Evolutionary conservation across 78 protist genomes (phyloP), one percentile per base, ranked within the genome.

Genomic region (Polysphondylium violaceum): DNA sequence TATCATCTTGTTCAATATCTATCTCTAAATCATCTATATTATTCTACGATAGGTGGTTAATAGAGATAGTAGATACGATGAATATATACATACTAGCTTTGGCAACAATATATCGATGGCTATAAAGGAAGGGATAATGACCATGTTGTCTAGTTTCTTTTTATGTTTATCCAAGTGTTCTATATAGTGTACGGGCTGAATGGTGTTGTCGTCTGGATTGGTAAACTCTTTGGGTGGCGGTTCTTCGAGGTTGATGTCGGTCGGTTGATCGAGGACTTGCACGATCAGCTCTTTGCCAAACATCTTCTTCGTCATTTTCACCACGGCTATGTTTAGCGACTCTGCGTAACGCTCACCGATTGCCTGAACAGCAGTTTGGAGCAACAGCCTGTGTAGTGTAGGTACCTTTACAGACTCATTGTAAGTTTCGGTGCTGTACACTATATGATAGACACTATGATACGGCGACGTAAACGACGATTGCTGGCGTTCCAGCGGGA

Each of bases 1-100:
- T 29, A 50, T 78, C 73, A 65, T 65, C 41, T 64, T 78, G 76
- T 23, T 38, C 68, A 51, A 78, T 51, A 16, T 78, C 88, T 47
- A 78, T 33, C 33, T 63, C 27, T 44, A 78, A 64, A 12, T 61
- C 59, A 23, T 17, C 16, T 35, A 64, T 17, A 72, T 50, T 64
- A n/a, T 61, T 40, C 40, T 78, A 16, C 6, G 23, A 17, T 17
- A 23, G 23, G 7, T 55, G 61, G 3, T 55, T 1, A 23, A 55
- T 55, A 55, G 17, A 19, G 4, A 9, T 33, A 1, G 14, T 9
- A 60, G 12, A 31, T 0, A 27, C 11, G 7, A 47, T 47, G 11
- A 8, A 14, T 3, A 31, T 2, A 21, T 6, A 65, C 73, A 38
- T 65, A 65, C 75, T 65, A 78, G n/a, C 25, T 50, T 40, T 25